phyloP scores from a whole-genome alignment of 1,284 basidiomycete species.

The Moesziomyces sp. region DNA sequence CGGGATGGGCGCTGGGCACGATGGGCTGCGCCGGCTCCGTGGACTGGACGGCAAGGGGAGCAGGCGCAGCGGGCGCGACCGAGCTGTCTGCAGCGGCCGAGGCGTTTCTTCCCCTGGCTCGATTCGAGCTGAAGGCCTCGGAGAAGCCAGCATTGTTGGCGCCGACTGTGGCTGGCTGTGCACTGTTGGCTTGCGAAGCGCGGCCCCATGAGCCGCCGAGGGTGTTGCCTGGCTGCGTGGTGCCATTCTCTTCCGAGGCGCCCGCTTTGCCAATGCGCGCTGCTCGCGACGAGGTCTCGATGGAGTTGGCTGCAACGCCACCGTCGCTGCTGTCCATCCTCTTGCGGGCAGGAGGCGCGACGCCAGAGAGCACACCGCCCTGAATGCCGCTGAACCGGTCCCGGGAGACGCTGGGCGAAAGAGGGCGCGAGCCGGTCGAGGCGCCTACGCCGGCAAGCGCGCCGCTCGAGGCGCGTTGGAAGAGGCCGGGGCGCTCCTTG shows the following conservation, averaged over 20 bases:
- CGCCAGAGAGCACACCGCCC: constrained; percentile 56
- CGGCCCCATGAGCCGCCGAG: constrained; percentile 30
- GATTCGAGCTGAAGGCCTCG: constrained; percentile 50
- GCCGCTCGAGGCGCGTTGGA: constrained; percentile 50
- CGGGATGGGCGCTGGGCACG: constrained; percentile 39
- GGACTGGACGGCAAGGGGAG: constrained; percentile 1
- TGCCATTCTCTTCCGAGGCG: constrained; percentile 23
- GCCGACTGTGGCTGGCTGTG: constrained; percentile 8
- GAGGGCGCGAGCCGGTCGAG: constrained; percentile 31
- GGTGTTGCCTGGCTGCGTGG: constrained; percentile 8
- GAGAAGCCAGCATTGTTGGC: constrained; percentile 22
- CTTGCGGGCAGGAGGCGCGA: constrained; percentile 51
- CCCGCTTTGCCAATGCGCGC: constrained; percentile 13
- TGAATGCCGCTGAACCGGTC: constrained; percentile 59
- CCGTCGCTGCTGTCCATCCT: constrained; percentile 56
- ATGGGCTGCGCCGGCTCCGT: constrained; percentile 35
- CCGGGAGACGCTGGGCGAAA: constrained; percentile 47
- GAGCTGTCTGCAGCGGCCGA: constrained; percentile 17
- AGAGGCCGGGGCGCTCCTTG: constrained; percentile 53
- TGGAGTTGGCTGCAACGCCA: constrained; percentile 1
- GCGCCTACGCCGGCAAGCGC: constrained; percentile 27
- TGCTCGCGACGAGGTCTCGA: constrained; percentile 9
- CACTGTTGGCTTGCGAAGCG: constrained; percentile 12
- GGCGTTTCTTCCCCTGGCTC: constrained; percentile 21
- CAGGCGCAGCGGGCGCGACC: neutral